phyloP scores from a whole-genome alignment of 2,329 filamentous ascomycete species.

The Dryadomyces quercivorus region DNA sequence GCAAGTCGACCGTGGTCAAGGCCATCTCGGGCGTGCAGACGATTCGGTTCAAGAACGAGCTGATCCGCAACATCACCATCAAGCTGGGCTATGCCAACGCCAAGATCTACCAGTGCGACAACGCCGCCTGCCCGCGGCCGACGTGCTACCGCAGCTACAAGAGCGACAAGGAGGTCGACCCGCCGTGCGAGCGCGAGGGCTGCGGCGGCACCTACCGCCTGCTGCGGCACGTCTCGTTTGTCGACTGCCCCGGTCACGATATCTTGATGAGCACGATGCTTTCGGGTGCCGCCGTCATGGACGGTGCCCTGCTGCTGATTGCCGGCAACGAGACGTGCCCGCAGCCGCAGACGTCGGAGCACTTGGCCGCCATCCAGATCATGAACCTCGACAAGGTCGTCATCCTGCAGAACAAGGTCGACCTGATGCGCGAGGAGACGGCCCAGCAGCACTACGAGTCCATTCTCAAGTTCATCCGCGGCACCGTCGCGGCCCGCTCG shows the following conservation, averaged over 20 bases:
- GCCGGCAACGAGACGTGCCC: conserved; percentile 98
- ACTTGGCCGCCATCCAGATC: conserved; percentile 97
- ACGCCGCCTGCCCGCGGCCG: conserved; percentile 76
- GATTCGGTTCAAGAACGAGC: conserved; percentile 98
- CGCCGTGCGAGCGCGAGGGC: conserved; percentile 86
- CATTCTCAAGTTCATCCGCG: conserved; percentile 95
- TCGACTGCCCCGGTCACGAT: conserved; percentile 98
- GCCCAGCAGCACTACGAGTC: conserved; percentile 92
- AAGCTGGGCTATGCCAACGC: conserved; percentile 99
- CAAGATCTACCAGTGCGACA: conserved; percentile 99
- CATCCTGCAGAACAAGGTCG: conserved; percentile 99
- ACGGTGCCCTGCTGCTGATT: conserved; percentile 89
- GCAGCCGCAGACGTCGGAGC: conserved; percentile 96
- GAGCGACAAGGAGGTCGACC: conserved; percentile 97
- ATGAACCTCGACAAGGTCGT: conserved; percentile 99
- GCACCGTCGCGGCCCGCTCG: conserved; percentile 87
- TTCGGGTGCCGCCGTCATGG: conserved; percentile 98
- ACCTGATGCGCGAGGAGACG: conserved; percentile 92
- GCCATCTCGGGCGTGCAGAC: conserved; percentile 98
- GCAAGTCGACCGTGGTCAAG: conserved; percentile 97
- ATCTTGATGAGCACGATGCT: conserved; percentile 99
- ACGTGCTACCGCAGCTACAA: conserved; percentile 96
- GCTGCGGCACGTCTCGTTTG: conserved; percentile 87
- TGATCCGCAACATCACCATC: conserved; percentile 98
- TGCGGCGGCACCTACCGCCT: conserved; percentile 80